A percentile compares a stretch with the other conserved stretches of the same genome.
phyloP scores from a whole-genome alignment of 1,284 basidiomycete genomes.

The Stereum hirsutum region DNA sequence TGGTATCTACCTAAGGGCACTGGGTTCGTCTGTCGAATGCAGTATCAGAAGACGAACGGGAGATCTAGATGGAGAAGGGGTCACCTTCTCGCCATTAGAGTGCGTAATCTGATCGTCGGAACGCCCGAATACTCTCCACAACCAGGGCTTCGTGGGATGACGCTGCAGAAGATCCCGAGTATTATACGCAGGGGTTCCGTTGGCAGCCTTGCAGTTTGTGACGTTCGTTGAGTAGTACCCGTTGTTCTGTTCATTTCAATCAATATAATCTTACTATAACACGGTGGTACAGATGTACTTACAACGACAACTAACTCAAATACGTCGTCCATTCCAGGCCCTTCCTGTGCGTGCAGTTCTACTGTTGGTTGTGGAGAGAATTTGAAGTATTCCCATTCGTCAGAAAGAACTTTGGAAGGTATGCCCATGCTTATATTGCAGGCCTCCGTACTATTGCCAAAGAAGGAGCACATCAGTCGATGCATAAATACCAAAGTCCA shows the following conservation, averaged over 20 bases:
- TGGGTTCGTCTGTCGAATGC: constrained; percentile 15
- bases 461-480: too few species aligned
- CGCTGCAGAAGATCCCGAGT: constrained; percentile 16
- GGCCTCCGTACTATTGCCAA: constrained; percentile 2
- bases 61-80: not conserved
- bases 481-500: not conserved
- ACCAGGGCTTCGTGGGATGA: constrained; percentile 17
- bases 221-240: constrained; percentile 3
- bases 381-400: constrained; percentile 5
- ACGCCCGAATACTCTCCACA: constrained; percentile 16
- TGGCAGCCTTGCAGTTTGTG: constrained; percentile 1
- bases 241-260: too few species aligned
- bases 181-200: constrained; percentile 1
- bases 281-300: too few species aligned
- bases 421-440: constrained; percentile 4
- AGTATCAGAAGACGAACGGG: not conserved
- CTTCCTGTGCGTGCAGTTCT: constrained; percentile 1
- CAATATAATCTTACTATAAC: too few species aligned
- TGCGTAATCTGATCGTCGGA: constrained; percentile 16
- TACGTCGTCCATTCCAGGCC: not conserved
- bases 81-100: constrained; percentile 23
- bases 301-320: constrained; percentile 8
- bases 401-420: not conserved
- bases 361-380: constrained; percentile 1
- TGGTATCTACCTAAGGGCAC: constrained; percentile 12